Evolutionary conservation across 129 eudicot genomes (phyloP).

Genomic region (Escallonia herrerae): DNA sequence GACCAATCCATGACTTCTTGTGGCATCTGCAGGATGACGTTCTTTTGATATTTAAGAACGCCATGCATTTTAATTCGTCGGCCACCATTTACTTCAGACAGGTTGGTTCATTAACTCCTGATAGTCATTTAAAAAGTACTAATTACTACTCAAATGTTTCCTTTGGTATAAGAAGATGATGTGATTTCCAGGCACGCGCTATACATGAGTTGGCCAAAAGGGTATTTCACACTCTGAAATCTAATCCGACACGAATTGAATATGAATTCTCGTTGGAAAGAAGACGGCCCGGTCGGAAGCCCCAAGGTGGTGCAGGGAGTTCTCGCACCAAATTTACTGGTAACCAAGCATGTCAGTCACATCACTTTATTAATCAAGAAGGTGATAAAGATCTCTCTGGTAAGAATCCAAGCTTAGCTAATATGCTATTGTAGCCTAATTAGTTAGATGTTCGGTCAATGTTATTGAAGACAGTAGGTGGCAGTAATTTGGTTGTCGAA

Average conservation of each 20-base stretch:
- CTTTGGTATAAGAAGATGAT: neutral
- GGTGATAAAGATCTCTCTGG: neutral
- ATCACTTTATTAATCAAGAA: neutral
- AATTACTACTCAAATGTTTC: neutral
- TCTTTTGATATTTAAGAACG: conserved; percentile 10
- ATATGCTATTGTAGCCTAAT: too few species aligned
- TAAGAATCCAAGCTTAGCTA: too few species aligned
- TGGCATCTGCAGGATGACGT: conserved; percentile 17
- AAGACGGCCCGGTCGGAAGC: conserved; percentile 18
- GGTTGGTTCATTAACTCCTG: conserved; percentile 6
- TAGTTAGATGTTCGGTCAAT: too few species aligned
- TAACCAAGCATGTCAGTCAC: neutral
- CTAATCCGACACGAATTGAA: conserved; percentile 15
- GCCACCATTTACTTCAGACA: conserved; percentile 18
- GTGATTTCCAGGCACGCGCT: conserved; percentile 14
- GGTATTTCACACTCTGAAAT: conserved; percentile 10
- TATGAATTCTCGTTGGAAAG: conserved; percentile 1
- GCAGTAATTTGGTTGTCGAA: too few species aligned
- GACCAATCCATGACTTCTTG: neutral
- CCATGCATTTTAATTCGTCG: conserved; percentile 17
- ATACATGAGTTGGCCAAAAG: conserved; percentile 16
- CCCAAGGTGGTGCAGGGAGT: conserved; percentile 12
- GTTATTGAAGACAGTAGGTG: too few species aligned
- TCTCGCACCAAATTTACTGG: neutral
- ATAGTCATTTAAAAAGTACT: neutral